Conservation (phyloP, 345 rosid genomes). For the Salix viminalis region DNA sequence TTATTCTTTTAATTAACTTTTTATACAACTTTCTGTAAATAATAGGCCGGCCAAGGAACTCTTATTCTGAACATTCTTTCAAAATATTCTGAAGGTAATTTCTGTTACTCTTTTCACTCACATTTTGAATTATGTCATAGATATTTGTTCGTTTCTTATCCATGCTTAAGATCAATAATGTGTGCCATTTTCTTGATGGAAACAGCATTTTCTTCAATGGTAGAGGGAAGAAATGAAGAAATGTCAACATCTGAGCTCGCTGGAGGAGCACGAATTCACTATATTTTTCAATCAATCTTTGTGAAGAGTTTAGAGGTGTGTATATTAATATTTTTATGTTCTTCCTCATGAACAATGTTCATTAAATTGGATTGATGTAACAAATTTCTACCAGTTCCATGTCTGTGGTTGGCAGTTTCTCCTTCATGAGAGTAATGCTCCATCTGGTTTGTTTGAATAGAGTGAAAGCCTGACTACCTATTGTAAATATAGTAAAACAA, state of each 20-base stretch:
- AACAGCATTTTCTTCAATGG: conserved; percentile 80
- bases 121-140: not conserved
- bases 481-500: not conserved
- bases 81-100: conserved; percentile 80
- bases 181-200: conserved; percentile 17
- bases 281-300: conserved; percentile 83
- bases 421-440: not conserved
- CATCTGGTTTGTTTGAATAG: not conserved
- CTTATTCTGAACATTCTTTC: conserved; percentile 88
- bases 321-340: not conserved
- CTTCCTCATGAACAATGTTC: not conserved
- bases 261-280: conserved; percentile 92
- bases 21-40: conserved; percentile 9
- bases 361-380: not conserved
- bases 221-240: conserved; percentile 89
- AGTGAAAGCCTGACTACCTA: not conserved
- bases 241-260: conserved; percentile 90
- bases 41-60: conserved; percentile 97
- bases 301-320: conserved; percentile 87
- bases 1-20: conserved; percentile 12
- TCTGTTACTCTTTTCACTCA: not conserved
- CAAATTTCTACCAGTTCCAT: not conserved
- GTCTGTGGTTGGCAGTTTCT: not conserved
- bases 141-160: not conserved
- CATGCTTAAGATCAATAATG: conserved; percentile 3